These are phyloP conservation scores for Pseudocercospora macadamiae DNA, from an alignment of 2,329 filamentous ascomycete genomes.

Conservation along the genomic window DNA sequence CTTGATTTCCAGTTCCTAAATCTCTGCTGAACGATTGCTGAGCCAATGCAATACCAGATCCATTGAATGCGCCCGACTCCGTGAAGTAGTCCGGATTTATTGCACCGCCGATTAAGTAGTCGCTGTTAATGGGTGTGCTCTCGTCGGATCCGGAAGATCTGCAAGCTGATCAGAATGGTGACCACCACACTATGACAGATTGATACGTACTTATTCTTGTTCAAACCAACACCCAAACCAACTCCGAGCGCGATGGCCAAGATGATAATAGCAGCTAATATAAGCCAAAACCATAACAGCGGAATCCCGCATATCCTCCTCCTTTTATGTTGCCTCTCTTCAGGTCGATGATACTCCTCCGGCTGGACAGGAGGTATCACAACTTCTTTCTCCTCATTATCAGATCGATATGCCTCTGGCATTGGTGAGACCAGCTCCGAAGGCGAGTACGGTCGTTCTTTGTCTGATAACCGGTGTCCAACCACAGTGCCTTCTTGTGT, in stretches of 20 bases:
- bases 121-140: slow-evolving; percentile 10
- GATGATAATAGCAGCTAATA: slow-evolving; percentile 32
- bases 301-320: slow-evolving; percentile 30
- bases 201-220: slow-evolving; percentile 23
- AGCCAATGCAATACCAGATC: slow-evolving; percentile 51
- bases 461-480: slow-evolving; percentile 26
- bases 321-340: slow-evolving; percentile 2
- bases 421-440: slow-evolving; percentile 30
- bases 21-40: slow-evolving; percentile 44
- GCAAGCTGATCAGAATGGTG: neutral
- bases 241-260: slow-evolving; percentile 40
- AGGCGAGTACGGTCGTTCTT: slow-evolving; percentile 29
- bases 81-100: slow-evolving; percentile 45
- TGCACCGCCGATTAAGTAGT: slow-evolving; percentile 43
- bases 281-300: slow-evolving; percentile 23
- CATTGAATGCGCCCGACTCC: slow-evolving; percentile 49
- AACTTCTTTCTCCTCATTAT: slow-evolving; percentile 37
- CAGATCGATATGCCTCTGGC: slow-evolving; percentile 31
- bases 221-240: slow-evolving; percentile 43
- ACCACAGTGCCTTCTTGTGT: slow-evolving; percentile 16
- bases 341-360: slow-evolving; percentile 17
- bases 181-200: neutral
- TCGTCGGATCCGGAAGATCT: slow-evolving; percentile 1
- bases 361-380: slow-evolving; percentile 22
- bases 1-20: slow-evolving; percentile 37